Conservation (phyloP, 2,329 filamentous ascomycete genomes). For the Pseudogymnoascus sp. region DNA sequence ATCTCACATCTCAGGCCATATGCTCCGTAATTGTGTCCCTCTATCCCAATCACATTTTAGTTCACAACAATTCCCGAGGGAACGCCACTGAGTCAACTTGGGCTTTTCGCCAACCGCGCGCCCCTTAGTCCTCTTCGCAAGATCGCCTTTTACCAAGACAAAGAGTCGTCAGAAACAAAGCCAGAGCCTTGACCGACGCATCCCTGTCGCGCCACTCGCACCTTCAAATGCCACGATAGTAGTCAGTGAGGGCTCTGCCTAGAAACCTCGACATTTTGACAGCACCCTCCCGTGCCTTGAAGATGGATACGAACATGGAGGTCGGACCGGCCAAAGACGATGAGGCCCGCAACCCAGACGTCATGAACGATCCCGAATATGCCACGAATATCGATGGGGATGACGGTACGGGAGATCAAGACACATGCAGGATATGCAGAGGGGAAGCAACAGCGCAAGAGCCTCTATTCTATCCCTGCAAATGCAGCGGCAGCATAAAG, state of each 20-base stretch:
- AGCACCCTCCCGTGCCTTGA: neutral
- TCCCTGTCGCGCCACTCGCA: constrained; percentile 2
- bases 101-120: neutral
- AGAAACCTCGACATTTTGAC: constrained; percentile 8
- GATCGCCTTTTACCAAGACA: neutral
- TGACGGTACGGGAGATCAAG: constrained; percentile 33
- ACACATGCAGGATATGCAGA: constrained; percentile 95
- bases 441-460: constrained; percentile 76
- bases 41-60: constrained; percentile 1
- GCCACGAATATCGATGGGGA: constrained; percentile 29
- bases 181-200: constrained; percentile 4
- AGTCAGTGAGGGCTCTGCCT: constrained; percentile 5
- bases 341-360: constrained; percentile 32
- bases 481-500: constrained; percentile 98
- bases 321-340: neutral
- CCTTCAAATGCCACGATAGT: constrained; percentile 6
- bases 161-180: neutral
- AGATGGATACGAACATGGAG: neutral
- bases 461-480: constrained; percentile 93
- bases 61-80: neutral
- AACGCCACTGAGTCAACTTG: neutral
- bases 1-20: neutral
- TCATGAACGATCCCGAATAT: constrained; percentile 49
- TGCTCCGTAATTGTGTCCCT: constrained; percentile 2
- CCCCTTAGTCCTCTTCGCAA: neutral